These are phyloP conservation scores for Coemansia sp. DNA, from an alignment of 192 early-diverging fungal genomes.

Conservation along the genomic window DNA sequence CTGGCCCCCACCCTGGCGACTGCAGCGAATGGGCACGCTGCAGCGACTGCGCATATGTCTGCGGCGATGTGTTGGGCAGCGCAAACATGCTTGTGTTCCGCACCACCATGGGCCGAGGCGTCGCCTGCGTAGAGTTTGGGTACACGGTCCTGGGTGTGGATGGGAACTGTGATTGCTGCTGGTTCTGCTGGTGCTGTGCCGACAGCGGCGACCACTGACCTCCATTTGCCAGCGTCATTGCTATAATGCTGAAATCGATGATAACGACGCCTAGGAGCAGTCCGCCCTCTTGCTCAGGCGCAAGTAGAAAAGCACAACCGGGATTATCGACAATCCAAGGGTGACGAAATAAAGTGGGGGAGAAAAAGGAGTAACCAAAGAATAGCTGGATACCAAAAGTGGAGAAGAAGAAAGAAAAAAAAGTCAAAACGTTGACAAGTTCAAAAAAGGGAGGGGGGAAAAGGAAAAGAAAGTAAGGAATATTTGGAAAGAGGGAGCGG, in stretches of 20 bases:
- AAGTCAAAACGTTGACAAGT: conserved; percentile 2
- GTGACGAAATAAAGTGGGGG: background rate
- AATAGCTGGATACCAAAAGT: background rate
- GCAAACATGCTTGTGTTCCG: conserved; percentile 40
- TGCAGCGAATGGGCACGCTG: conserved; percentile 45
- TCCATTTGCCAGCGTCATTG: background rate
- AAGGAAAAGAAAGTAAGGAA: background rate
- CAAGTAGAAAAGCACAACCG: conserved; percentile 1
- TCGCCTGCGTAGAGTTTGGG: conserved; percentile 9
- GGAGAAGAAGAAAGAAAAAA: background rate
- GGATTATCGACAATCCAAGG: background rate
- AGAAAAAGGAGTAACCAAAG: background rate
- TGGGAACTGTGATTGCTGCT: conserved; percentile 7
- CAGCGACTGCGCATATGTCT: conserved; percentile 32
- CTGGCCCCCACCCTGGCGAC: conserved; percentile 11
- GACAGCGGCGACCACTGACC: background rate
- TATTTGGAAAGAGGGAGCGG: too few species aligned
- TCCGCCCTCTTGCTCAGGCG: background rate
- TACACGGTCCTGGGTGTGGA: background rate
- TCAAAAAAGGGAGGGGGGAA: background rate
- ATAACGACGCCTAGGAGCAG: background rate
- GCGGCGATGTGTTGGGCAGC: conserved; percentile 29
- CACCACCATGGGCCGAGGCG: conserved; percentile 26
- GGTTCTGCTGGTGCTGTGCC: background rate
- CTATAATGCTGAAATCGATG: background rate